Evolutionary conservation across 2,329 filamentous ascomycete genomes (phyloP), one percentile per base, ranked within the genome.

Genomic region (Exophiala dermatitidis): DNA sequence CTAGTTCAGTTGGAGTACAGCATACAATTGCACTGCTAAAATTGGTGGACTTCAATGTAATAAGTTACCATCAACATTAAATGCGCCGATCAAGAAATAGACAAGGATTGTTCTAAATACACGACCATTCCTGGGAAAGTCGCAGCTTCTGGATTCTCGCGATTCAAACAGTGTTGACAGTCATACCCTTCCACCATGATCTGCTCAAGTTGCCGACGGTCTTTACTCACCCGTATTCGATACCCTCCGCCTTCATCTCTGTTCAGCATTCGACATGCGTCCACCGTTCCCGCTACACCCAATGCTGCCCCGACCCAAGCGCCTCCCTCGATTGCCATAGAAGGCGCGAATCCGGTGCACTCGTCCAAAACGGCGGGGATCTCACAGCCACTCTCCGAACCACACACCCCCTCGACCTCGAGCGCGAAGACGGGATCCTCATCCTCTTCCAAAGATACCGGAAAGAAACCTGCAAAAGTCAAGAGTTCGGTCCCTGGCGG

Each of bases 401-500:
- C 53, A 9, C 51, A 56, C 30, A 57, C 52, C 32, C 51, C 56
- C 7, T 60, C 59, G 38, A 52, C 59, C 30, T 55, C 57, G 5
- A 51, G 42, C 28, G 50, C 54, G 41, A 57, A 49, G 32, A 36
- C 48, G 28, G 48, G 53, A 26, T 6, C 54, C 19, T 44, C 46
- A 19, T 30, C 59, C 45, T 57, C 66, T 6, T 62, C 55, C 5
- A 63, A 66, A 48, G 54, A 66, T 9, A 56, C 61, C 19, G 19
- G 19, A 7, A 69, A 68, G 50, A 53, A 61, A 2, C 52, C 59
- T 0, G 58, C 64, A 38, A 69, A 67, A 36, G 60, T 67, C 8
- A 63, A 64, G 1, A 73, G 71, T 62, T 72, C 66, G 50, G 69
- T 71, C 30, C 54, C 64, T 0, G 68, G 69, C 4, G 73, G 73